Evolutionary conservation across 257 asterid genomes (phyloP), one percentile per base, ranked within the genome.

Genomic region (Solanum sejunctum): DNA sequence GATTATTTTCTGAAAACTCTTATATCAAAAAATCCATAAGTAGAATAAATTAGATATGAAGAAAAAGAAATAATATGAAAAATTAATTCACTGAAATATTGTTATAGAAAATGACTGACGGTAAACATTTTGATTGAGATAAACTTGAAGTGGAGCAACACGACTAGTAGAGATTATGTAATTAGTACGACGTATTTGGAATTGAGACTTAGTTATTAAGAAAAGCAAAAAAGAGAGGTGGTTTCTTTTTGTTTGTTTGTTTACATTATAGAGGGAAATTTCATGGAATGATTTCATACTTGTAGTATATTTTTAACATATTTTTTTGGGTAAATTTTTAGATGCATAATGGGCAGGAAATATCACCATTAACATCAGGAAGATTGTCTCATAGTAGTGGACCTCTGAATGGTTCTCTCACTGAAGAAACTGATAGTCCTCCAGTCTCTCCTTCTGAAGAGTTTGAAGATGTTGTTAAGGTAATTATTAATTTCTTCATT

Each of bases 341-440:
- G 51, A 77, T 82, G 80, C 20, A 83, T 20, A 32, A 87, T 66
- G 80, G 86, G 90, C 86, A 97, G 98, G 99, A 95, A 85, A 92
- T 97, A 82, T 97, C 99, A 36, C 99, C 99, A 8, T 84, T 97
- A 73, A 97, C 99, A 17, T 97, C 99, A 3, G 99, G 99, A 21
- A 94, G 99, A 91, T 90, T 97, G 20, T 97, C 99, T 1, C 98
- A 97, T n/a, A 94, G 99, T 47, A 97, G 99, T 80, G 99, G 98
- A 39, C 98, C 99, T 8, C 85, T 94, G 54, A 97, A 94, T 86
- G 97, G 94, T 21, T 97, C 95, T 17, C 91, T 94, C 12, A 89
- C 95, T 2, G 99, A 95, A 86, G 99, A 93, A 86, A 92, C 92
- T 12, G 99, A 93, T 89, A 92, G 97, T 80, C 93, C 99, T 82